These are phyloP conservation scores for Rhodamnia rubescens DNA, from an alignment of 345 rosid species.

Conservation along the genomic window DNA sequence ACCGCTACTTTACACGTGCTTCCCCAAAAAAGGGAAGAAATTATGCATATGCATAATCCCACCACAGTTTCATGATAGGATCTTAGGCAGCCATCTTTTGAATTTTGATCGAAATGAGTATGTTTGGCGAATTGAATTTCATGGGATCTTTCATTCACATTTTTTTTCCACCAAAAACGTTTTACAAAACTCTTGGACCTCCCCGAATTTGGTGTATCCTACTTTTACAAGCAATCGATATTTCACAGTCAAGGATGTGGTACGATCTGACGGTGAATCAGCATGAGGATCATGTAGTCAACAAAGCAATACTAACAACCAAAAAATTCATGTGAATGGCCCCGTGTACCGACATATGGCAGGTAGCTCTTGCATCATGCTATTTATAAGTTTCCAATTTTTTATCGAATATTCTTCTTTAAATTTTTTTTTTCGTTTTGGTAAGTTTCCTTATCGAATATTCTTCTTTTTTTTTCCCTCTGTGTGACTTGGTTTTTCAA, in stretches of 20 bases:
- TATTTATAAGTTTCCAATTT: background rate
- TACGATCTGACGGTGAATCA: background rate
- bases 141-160: too few species aligned
- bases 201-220: too few species aligned
- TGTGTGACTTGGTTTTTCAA: background rate
- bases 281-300: background rate
- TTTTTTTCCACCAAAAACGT: too few species aligned
- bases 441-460: background rate
- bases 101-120: background rate
- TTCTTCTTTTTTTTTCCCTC: accelerated
- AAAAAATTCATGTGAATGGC: background rate
- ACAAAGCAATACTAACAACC: background rate
- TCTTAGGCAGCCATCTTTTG: background rate
- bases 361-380: background rate
- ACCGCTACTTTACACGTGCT: background rate
- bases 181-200: too few species aligned
- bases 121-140: background rate
- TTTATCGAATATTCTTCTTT: background rate
- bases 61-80: background rate
- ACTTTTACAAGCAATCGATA: too few species aligned
- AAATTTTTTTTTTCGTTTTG: background rate
- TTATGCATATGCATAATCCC: background rate
- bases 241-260: too few species aligned
- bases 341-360: background rate
- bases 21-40: background rate